Evolutionary conservation across 148 eudicot genomes (phyloP), one percentile per base, ranked within the genome.

Genomic region (Rhododendron kiyosumense): DNA sequence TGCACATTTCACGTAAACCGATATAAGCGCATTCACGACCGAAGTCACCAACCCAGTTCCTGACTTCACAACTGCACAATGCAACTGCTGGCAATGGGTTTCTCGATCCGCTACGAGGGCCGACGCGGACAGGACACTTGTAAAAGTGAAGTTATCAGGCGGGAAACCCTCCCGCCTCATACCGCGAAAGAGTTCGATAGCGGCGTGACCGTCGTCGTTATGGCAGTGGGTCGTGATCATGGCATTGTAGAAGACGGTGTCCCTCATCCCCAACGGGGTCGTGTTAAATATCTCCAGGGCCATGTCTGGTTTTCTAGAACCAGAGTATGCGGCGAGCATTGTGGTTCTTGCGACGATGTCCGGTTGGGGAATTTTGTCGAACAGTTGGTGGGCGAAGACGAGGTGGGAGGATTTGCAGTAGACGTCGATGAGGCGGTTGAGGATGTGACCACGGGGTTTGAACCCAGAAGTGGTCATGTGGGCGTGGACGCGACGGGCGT

Each of bases 381-480:
- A 93, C 94, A 94, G 89, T 24, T 86, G 89, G 84, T 81, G 93
- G 71, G 95, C 95, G 43, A 90, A 89, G 0, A 0, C n/a, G 9
- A 93, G 69, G 77, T 93, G 85, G 15, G 85, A 82, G 11, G 85
- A 84, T 74, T 94, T 92, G 24, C 92, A 88, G 57, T 94, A 94
- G 2, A 91, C 12, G 9, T 89, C 90, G 17, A 94, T 89, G n/a
- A 94, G 83, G 22, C 90, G 90, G 77, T 89, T 93, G 32, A 93
- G 89, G 79, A 90, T 92, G 73, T 91, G 97, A 17, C 91, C 92
- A 49, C 90, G 92, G 20, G 97, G 97, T 3, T 28, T 84, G 89
- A 95, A 96, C 81, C 97, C 98, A 3, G 90, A 91, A 43, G 91
- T 84, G 18, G 92, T 92, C 93, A 96, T 95, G 88, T 92, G 93